Percentiles rank a stretch among this genome's conserved stretches.
Conservation (phyloP, 2,329 filamentous ascomycete genomes). For the Colletotrichum sp. region DNA sequence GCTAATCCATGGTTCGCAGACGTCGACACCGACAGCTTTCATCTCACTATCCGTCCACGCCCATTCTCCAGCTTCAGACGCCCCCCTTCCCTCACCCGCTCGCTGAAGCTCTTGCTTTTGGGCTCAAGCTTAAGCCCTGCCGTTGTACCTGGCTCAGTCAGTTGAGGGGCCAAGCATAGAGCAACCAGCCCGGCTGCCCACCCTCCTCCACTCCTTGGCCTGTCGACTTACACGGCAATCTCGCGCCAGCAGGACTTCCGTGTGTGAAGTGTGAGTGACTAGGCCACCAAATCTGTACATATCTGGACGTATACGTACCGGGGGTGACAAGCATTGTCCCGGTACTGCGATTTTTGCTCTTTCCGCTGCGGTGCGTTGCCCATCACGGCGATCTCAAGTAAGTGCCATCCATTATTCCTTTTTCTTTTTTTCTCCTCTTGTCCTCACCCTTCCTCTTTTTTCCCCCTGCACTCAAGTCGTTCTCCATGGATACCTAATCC, state of each 20-base stretch:
- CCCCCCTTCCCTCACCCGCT: not conserved
- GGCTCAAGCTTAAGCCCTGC: not conserved
- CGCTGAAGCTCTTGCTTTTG: not conserved
- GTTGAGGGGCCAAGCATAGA: not conserved
- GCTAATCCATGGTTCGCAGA: constrained; percentile 21
- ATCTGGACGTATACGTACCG: not conserved
- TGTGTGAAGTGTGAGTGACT: not conserved
- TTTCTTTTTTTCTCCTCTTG: constrained; percentile 13
- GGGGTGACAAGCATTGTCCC: not conserved
- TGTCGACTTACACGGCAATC: not conserved
- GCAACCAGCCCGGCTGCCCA: not conserved
- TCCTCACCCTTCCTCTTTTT: not conserved
- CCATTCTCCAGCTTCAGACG: not conserved
- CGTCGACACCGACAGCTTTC: not conserved
- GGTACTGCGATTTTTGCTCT: not conserved
- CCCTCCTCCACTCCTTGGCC: not conserved
- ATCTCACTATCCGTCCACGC: not conserved
- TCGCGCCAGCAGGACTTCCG: not conserved
- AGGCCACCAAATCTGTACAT: not conserved
- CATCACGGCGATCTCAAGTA: constrained; percentile 17
- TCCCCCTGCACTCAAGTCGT: not conserved
- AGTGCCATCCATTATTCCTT: constrained; percentile 13
- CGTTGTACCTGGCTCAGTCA: not conserved
- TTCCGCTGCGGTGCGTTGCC: not conserved
- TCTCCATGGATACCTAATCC: not conserved